A percentile compares a stretch with the other conserved stretches of the same genome.
phyloP scores from a whole-genome alignment of 116 monocot species.

The Iris pallida region DNA sequence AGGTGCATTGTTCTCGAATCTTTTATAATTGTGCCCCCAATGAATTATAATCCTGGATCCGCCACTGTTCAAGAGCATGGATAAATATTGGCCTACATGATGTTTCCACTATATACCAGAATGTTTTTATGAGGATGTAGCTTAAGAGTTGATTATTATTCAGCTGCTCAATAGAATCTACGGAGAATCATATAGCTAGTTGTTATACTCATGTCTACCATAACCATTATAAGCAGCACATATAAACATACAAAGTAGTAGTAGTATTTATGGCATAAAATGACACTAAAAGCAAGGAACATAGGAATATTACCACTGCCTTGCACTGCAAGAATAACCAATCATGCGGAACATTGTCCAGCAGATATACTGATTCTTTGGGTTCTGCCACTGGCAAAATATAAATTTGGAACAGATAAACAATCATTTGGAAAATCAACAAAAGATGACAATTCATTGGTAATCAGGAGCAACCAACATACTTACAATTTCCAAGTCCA shows the following conservation, averaged over 20 bases:
- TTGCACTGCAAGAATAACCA: constrained; percentile 96
- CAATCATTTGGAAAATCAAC: constrained; percentile 2
- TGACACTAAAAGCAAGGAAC: neutral
- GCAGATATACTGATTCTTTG: constrained; percentile 52
- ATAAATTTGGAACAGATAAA: neutral
- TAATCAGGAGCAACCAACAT: constrained; percentile 3
- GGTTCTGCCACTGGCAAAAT: constrained; percentile 35
- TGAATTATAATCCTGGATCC: too few species aligned
- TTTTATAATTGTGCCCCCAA: too few species aligned
- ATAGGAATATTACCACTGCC: constrained; percentile 69
- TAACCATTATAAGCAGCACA: neutral
- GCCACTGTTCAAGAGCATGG: too few species aligned
- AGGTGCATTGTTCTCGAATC: too few species aligned
- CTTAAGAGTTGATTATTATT: too few species aligned
- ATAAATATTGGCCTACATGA: too few species aligned
- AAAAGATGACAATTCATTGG: neutral
- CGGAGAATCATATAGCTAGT: too few species aligned
- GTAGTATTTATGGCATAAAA: neutral
- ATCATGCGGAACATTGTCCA: constrained; percentile 95
- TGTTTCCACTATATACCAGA: too few species aligned
- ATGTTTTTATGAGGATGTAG: too few species aligned
- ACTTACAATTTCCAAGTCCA: constrained; percentile 36
- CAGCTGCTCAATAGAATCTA: too few species aligned
- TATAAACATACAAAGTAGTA: neutral
- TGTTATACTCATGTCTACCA: neutral